Evolutionary conservation across 129 eudicot species (phyloP).

Genomic region (Daucus carota): DNA sequence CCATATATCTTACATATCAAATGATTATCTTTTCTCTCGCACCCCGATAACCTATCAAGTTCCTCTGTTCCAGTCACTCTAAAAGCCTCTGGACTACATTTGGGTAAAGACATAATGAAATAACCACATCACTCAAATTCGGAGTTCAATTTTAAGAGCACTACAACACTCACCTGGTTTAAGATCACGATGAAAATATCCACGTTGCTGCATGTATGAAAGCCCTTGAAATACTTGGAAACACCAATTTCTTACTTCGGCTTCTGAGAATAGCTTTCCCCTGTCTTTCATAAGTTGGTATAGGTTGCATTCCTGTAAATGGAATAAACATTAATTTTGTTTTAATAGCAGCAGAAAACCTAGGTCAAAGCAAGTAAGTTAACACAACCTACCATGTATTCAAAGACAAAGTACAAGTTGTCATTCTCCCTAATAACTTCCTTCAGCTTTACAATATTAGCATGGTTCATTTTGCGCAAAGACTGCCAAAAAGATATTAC

Average conservation of each 20-base stretch:
- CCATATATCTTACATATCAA: not conserved
- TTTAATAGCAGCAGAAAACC: not conserved
- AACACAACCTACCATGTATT: slow-evolving; percentile 58
- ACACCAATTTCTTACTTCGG: slow-evolving; percentile 79
- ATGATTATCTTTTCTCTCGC: not conserved
- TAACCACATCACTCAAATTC: not conserved
- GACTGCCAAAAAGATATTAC: slow-evolving; percentile 41
- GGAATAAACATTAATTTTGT: not conserved
- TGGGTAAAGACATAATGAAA: not conserved
- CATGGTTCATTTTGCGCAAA: slow-evolving; percentile 75
- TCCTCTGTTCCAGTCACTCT: not conserved
- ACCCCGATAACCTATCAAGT: not conserved
- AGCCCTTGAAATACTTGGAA: slow-evolving; percentile 88
- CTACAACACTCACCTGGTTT: slow-evolving; percentile 55
- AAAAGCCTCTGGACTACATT: not conserved
- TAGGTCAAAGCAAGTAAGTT: slow-evolving; percentile 4
- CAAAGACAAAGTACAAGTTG: slow-evolving; percentile 73
- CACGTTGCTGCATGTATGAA: slow-evolving; percentile 74
- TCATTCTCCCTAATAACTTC: slow-evolving; percentile 82
- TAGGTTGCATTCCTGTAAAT: slow-evolving; percentile 65
- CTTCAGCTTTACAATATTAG: slow-evolving; percentile 87
- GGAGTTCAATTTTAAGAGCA: not conserved
- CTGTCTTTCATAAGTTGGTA: slow-evolving; percentile 78
- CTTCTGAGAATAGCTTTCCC: slow-evolving; percentile 59
- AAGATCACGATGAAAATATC: slow-evolving; percentile 91